Base-by-base conservation (phyloP, 2,329 filamentous ascomycete genomes). In the Ustulina deusta region DNA sequence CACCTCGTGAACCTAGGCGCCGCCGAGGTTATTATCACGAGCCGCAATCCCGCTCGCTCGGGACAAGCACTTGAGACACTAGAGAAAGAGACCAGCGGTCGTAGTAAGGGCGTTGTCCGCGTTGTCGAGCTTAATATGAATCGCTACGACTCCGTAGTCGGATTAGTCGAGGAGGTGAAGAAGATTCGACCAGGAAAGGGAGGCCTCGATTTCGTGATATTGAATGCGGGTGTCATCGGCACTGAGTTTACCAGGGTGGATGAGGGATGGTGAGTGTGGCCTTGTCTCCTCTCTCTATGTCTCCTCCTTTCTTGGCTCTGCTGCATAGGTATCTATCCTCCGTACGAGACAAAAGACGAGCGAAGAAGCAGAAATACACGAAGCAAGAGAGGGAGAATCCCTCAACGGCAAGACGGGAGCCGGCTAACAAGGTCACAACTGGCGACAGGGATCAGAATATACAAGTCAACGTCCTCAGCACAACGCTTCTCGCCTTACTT, bases 391-490 rank as follows among this genome's bases (percentile, higher is more conserved):
- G n/a, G 15, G 25, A 36, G 9, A 20, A 3, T 22, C 6, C 5
- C 17, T 27, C 9, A 7, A n/a, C 6, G 17, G 10, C 13, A 38
- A 1, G 7, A 40, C 1, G n/a, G 13, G 10, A 6, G 10, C 2
- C 2, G 25, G 32, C 49, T 60, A 34, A 62, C 29, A 36, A 52
- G 7, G 15, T n/a, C 6, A 9, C 6, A 27, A 40, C 10, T 17
- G 20, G 72, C 82, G 81, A 69, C 32, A 69, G 68, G 68, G 86
- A 87, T 59, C 79, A 82, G 61, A 85, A 81, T 3, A 71, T 90
- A 17, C 87, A 90, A 74, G 84, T 89, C 72, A 90, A 90, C 73
- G 81, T 83, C 1, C 76, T 90, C 1, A 87, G 86, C 27, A 90
- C 86, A 0, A 79, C 81, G 10, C 80, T 89, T 0, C 78, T 90